Evolutionary conservation across 352 stramenopile genomes (phyloP).

Genomic region (Pythium monospermum): DNA sequence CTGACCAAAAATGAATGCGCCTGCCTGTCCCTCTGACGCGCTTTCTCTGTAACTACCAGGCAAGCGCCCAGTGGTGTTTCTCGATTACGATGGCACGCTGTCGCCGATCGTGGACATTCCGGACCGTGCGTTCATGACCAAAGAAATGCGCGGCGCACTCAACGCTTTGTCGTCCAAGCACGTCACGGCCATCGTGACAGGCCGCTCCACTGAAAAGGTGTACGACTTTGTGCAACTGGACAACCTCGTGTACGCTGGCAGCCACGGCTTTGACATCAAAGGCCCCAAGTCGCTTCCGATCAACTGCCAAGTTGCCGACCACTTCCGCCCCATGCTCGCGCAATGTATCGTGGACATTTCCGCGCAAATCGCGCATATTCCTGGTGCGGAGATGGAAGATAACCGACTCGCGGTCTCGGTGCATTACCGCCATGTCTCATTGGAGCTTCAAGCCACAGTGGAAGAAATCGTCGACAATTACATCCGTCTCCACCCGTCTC

Average conservation of each 20-base stretch:
- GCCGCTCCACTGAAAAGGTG: slow-evolving; percentile 69
- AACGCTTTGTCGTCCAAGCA: slow-evolving; percentile 59
- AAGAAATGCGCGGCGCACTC: slow-evolving; percentile 54
- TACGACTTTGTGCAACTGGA: slow-evolving; percentile 75
- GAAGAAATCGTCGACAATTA: slow-evolving; percentile 86
- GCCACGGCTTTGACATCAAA: slow-evolving; percentile 80
- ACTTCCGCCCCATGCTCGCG: slow-evolving; percentile 46
- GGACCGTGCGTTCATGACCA: slow-evolving; percentile 59
- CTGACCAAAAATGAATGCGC: too few species aligned
- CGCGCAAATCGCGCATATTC: slow-evolving; percentile 34
- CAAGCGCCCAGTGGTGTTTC: slow-evolving; percentile 63
- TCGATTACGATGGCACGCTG: slow-evolving; percentile 76
- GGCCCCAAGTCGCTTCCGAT: slow-evolving; percentile 49
- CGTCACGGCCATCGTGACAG: slow-evolving; percentile 69
- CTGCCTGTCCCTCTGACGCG: too few species aligned
- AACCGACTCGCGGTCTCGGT: slow-evolving; percentile 73
- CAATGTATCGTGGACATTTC: slow-evolving; percentile 32
- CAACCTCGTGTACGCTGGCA: slow-evolving; percentile 75
- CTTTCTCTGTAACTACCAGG: slow-evolving; percentile 35
- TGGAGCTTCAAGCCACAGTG: slow-evolving; percentile 51
- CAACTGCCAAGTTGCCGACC: slow-evolving; percentile 49
- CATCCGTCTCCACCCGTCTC: slow-evolving; percentile 30
- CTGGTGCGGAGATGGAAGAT: slow-evolving; percentile 66
- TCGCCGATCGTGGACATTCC: slow-evolving; percentile 78
- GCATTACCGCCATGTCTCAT: slow-evolving; percentile 61